Evolutionary conservation across 257 asterid species (phyloP).

Genomic region (Paulownia fortunei): DNA sequence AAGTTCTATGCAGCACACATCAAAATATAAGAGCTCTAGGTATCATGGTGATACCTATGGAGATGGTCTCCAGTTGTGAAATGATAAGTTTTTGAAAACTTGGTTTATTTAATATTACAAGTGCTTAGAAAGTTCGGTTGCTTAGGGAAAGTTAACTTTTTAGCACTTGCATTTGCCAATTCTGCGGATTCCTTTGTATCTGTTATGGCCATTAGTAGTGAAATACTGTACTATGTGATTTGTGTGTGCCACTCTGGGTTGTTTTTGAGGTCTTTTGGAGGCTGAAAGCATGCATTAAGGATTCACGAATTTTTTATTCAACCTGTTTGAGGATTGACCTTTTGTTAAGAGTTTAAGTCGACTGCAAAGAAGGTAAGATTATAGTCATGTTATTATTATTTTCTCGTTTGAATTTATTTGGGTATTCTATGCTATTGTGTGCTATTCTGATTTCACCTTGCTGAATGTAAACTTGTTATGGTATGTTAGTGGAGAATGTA

Average conservation of each 20-base stretch:
- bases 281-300: constrained; percentile 3
- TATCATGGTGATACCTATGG: constrained; percentile 51
- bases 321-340: constrained; percentile 16
- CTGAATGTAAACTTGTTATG: neutral
- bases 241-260: constrained; percentile 20
- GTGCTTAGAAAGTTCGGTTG: neutral
- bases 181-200: constrained; percentile 17
- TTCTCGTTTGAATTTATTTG: neutral
- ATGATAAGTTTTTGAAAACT: constrained; percentile 25
- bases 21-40: constrained; percentile 65
- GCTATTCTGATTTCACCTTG: neutral
- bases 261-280: constrained; percentile 30
- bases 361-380: constrained; percentile 29
- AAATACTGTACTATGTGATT: constrained; percentile 5
- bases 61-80: constrained; percentile 40
- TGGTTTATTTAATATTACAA: constrained; percentile 25
- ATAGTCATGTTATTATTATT: constrained; percentile 8
- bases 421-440: constrained; percentile 3
- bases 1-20: constrained; percentile 56
- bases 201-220: constrained; percentile 20
- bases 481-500: neutral
- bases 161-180: constrained; percentile 17
- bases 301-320: constrained; percentile 5
- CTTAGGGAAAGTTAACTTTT: neutral
- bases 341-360: constrained; percentile 19